Evolutionary conservation across 805 yeast genomes (phyloP), one percentile per base, ranked within the genome.

Genomic region (Dipodascopsis tothii): DNA sequence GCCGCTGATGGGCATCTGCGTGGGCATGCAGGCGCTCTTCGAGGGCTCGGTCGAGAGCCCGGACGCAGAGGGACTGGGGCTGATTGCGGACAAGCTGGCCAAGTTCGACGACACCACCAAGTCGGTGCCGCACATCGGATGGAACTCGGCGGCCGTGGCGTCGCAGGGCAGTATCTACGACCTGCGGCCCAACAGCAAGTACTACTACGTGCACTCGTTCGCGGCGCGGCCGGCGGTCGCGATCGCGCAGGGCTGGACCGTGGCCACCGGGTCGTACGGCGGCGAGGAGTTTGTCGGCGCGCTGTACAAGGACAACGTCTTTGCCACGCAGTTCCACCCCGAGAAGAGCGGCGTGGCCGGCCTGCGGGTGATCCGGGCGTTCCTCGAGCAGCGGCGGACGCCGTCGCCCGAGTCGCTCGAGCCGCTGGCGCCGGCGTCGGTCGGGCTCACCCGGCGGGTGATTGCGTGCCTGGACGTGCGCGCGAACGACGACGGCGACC

Each of bases 291-390:
- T 88, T 56, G 68, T 92, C 48, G 94, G 96, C 14, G 92, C 97
- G 0, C 62, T 88, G 39, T 61, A 79, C 23, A 81, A 73, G 57
- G 85, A 73, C 46, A 88, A 86, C 51, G 69, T 90, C 7, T 84
- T 92, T 65, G 95, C 96, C 35, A 92, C 97, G 1, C 99, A 92
- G 63, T 92, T 92, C 64, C 99, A 92, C 65, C 99, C 99, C n/a
- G 99, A 92, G 61, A 92, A 92, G 63, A 85, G 96, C 3, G 98
- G 98, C 9, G 60, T 69, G 19, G 95, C 95, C 3, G 99, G 99
- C 39, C 68, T 92, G 36, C 73, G 75, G 49, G 77, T 90, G 6
- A 73, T 92, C 45, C 73, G 73, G 45, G 75, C 84, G 21, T 92
- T 92, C 60, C 67, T 92, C 55, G 72, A 71, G 32, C 73, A 72